Conservation (phyloP, 768 basidiomycete species). For the Lactarius evosmus region DNA sequence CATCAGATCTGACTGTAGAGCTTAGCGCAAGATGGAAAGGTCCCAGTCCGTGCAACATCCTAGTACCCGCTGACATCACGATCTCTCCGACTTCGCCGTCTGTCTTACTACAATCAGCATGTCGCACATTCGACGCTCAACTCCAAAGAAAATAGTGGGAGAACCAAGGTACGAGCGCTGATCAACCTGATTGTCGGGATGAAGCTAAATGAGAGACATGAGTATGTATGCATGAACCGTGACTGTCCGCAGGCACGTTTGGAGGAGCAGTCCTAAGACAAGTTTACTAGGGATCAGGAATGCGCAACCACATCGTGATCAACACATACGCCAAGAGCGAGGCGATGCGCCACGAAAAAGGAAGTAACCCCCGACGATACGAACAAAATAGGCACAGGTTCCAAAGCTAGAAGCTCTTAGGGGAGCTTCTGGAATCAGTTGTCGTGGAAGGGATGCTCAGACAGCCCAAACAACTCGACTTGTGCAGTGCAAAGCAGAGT, state of each 20-base stretch:
- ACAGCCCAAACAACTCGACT: no score
- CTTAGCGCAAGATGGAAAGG: no score
- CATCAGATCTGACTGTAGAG: neutral
- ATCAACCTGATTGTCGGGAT: neutral
- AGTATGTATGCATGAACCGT: no score
- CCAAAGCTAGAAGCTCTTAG: no score
- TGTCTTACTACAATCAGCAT: neutral
- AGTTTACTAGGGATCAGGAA: neutral
- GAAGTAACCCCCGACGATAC: neutral
- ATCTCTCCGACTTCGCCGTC: neutral
- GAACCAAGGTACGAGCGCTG: neutral
- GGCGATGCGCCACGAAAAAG: neutral
- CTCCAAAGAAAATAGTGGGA: neutral
- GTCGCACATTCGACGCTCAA: neutral
- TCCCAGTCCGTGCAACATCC: neutral
- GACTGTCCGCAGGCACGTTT: neutral
- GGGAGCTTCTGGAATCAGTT: no score
- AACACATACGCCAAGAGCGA: neutral
- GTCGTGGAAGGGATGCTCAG: no score
- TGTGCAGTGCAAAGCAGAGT: no score
- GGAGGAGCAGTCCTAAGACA: neutral
- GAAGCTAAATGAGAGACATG: no score
- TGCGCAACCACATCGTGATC: neutral
- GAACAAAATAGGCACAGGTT: no score
- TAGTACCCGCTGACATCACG: neutral